Evolutionary conservation across 2,329 filamentous ascomycete genomes (phyloP).

Genomic region (Macrophomina tecta): DNA sequence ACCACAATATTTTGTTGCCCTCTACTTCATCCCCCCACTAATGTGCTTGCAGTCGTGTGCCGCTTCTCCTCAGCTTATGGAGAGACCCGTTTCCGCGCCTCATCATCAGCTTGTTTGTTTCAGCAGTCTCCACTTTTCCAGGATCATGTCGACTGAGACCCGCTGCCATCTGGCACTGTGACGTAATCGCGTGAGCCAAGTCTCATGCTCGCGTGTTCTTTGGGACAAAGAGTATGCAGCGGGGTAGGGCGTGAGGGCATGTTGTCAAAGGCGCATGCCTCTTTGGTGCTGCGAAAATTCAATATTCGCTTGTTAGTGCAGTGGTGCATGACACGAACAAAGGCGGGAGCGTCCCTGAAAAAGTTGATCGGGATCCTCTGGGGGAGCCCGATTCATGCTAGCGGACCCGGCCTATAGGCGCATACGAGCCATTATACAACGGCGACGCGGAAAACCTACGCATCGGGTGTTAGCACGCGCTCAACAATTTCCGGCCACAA

Average conservation of each 20-base stretch:
- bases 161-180: background rate
- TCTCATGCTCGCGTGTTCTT: background rate
- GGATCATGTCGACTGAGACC: background rate
- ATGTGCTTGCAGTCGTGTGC: background rate
- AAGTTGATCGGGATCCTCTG: background rate
- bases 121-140: background rate
- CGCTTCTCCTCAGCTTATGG: background rate
- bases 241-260: background rate
- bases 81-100: background rate
- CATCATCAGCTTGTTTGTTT: background rate
- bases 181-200: background rate
- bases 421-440: constrained; percentile 9
- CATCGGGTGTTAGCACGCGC: constrained; percentile 5
- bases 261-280: background rate
- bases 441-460: constrained; percentile 15
- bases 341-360: constrained; percentile 21
- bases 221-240: background rate
- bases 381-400: constrained; percentile 15
- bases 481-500: constrained; percentile 13
- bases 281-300: background rate
- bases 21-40: background rate
- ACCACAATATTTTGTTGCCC: background rate
- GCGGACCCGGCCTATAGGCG: constrained; percentile 16
- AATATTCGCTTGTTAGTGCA: background rate
- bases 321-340: constrained; percentile 1